Conservation (phyloP, 768 basidiomycete genomes). For the Podaxis mareebaensis region DNA sequence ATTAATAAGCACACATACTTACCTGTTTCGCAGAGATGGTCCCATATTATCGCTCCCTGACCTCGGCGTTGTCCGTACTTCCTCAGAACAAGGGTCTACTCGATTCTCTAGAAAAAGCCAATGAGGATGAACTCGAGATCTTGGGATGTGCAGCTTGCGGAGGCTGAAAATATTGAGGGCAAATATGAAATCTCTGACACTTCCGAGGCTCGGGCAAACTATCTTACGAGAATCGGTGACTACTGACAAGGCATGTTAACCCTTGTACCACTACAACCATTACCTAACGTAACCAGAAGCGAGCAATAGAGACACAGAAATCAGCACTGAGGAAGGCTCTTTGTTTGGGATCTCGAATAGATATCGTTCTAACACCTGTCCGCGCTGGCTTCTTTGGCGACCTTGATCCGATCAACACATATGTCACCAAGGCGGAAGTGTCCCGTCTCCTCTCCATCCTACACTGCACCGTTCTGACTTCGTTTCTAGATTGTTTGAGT, state of each 20-base stretch:
- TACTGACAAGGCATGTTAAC: slow-evolving; percentile 50
- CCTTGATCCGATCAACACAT: slow-evolving; percentile 63
- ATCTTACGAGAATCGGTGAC: slow-evolving; percentile 79
- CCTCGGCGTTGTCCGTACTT: slow-evolving; percentile 46
- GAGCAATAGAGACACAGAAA: slow-evolving; percentile 75
- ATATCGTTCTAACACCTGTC: slow-evolving; percentile 85
- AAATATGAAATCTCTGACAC: slow-evolving; percentile 93
- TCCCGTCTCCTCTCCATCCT: slow-evolving; percentile 36
- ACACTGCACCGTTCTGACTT: not conserved
- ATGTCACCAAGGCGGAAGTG: slow-evolving; percentile 82
- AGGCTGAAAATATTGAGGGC: slow-evolving; percentile 89
- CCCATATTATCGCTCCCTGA: slow-evolving; percentile 71
- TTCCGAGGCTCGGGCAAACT: slow-evolving; percentile 77
- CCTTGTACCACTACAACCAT: slow-evolving; percentile 30
- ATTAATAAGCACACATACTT: slow-evolving; percentile 1
- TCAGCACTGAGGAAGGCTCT: slow-evolving; percentile 89
- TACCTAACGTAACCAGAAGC: slow-evolving; percentile 49
- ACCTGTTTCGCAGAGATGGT: slow-evolving; percentile 72
- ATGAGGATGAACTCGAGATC: slow-evolving; percentile 68
- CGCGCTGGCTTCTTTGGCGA: slow-evolving; percentile 89
- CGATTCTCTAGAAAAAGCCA: slow-evolving; percentile 62
- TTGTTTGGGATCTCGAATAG: slow-evolving; percentile 90
- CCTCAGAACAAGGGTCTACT: slow-evolving; percentile 55
- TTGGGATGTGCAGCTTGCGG: slow-evolving; percentile 76
- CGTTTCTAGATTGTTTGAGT: slow-evolving; percentile 75